These are phyloP conservation scores for Termitomyces sp. DNA, from an alignment of 768 basidiomycete genomes.

Conservation along the genomic window DNA sequence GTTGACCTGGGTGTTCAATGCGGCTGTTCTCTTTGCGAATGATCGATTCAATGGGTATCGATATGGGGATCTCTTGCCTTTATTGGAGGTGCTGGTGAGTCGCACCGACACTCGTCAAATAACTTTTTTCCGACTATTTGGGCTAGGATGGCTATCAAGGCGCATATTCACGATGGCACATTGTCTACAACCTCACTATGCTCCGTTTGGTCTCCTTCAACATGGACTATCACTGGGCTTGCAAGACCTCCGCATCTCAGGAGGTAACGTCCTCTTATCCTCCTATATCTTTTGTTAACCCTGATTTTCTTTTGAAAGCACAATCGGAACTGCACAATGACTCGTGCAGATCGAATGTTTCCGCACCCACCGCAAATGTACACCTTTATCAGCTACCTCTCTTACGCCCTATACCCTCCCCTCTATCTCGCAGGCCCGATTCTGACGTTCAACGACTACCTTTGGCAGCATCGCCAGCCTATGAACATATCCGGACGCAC, in stretches of 20 bases:
- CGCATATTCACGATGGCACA: constrained; percentile 86
- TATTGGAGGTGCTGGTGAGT: constrained; percentile 57
- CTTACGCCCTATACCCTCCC: constrained; percentile 89
- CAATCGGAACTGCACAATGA: constrained; percentile 20
- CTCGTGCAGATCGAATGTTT: constrained; percentile 57
- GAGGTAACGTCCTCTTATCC: constrained; percentile 30
- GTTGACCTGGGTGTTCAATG: constrained; percentile 77
- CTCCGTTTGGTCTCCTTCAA: constrained; percentile 88
- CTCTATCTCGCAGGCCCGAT: constrained; percentile 96
- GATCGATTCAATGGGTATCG: constrained; percentile 71
- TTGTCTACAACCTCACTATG: constrained; percentile 96
- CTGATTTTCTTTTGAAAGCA: neutral
- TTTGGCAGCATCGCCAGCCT: constrained; percentile 81
- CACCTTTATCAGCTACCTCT: constrained; percentile 65
- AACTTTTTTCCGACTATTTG: constrained; percentile 2
- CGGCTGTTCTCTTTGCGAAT: constrained; percentile 67
- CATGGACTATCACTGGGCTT: constrained; percentile 91
- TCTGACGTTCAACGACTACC: constrained; percentile 92
- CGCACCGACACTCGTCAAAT: neutral
- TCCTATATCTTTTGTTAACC: neutral
- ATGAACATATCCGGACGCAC: constrained; percentile 32
- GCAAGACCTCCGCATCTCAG: constrained; percentile 28
- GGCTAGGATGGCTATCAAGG: constrained; percentile 63
- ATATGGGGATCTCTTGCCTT: constrained; percentile 50
- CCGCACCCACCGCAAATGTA: constrained; percentile 62